Conservation (phyloP, 306 rosid species). For the Hippophae gyantsensis region DNA sequence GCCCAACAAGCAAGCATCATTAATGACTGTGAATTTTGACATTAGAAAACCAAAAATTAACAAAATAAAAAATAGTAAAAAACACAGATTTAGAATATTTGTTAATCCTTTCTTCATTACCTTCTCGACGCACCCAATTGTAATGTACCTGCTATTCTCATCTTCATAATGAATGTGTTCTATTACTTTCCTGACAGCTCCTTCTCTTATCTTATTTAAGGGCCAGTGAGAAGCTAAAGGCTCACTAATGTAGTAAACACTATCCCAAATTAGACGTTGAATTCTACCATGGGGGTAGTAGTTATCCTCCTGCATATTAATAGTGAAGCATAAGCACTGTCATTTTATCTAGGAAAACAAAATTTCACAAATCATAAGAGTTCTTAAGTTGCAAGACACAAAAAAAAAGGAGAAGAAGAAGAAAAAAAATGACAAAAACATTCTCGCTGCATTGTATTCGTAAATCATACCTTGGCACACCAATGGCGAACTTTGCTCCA, state of each 20-base stretch:
- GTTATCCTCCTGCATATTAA: slow-evolving; percentile 15
- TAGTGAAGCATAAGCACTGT: background rate
- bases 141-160: slow-evolving; percentile 19
- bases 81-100: background rate
- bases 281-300: slow-evolving; percentile 13
- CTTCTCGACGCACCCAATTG: slow-evolving; percentile 26
- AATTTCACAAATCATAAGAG: too few species aligned
- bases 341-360: too few species aligned
- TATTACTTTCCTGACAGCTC: slow-evolving; percentile 9
- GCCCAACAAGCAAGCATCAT: slow-evolving; percentile 26
- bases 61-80: background rate
- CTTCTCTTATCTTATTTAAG: slow-evolving; percentile 19
- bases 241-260: slow-evolving; percentile 14
- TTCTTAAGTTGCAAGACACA: too few species aligned
- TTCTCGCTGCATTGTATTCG: background rate
- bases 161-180: slow-evolving; percentile 27
- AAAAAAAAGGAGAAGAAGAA: too few species aligned
- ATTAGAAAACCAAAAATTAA: too few species aligned
- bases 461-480: slow-evolving; percentile 39
- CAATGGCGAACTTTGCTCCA: slow-evolving; percentile 52
- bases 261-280: slow-evolving; percentile 25
- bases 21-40: background rate
- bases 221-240: slow-evolving; percentile 21
- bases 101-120: slow-evolving; percentile 3
- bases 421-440: background rate